Base-by-base conservation (phyloP, 2,329 filamentous ascomycete species). In the Botrytis elliptica region DNA sequence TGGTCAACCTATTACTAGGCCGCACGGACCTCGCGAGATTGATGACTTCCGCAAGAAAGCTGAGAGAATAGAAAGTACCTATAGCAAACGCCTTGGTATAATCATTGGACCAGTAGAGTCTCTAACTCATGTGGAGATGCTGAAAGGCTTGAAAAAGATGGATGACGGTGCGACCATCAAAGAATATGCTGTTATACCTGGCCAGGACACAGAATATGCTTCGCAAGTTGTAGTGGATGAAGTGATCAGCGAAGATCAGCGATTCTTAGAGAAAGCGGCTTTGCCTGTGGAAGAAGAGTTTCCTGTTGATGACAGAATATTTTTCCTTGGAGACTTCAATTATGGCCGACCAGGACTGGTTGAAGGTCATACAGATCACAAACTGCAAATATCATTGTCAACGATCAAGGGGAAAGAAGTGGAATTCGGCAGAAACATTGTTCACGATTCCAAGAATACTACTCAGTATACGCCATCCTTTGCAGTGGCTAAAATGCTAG, bases 321-420 rank as follows among this genome's bases (percentile, higher is more conserved):
- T 99, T 84, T 98, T 97, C 85, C 85, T 99, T 3, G 96, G 96
- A 65, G 95, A 98, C 55, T 97, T 92, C 83, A 93, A 94, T 71
- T 98, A 97, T 79, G 96, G 96, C 25, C 90, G 95, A 55, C 95
- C 96, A 5, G 85, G 97, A n/a, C 91, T 96, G 81, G 90, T 99
- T 36, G 88, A 89, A 38, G 90, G 89, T 1, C 93, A 98, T 80
- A 86, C 86, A 25, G 86, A 89, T 74, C 91, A 93, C 79, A 95
- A 93, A 82, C 90, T 93, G 18, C 91, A 94, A 74, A 90, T 97
- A 71, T 88, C 91, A 83, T 87, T 98, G n/a, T 92, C 91, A 3
- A 87, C 89, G 44, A 85, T 92, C 33, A 91, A 91, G 80, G 88
- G 85, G 33, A 92, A 89, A 77, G 95, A 98, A 81, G 87, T 88